Evolutionary conservation across 2,329 filamentous ascomycete species (phyloP).

Genomic region (Aspergillus unguis): DNA sequence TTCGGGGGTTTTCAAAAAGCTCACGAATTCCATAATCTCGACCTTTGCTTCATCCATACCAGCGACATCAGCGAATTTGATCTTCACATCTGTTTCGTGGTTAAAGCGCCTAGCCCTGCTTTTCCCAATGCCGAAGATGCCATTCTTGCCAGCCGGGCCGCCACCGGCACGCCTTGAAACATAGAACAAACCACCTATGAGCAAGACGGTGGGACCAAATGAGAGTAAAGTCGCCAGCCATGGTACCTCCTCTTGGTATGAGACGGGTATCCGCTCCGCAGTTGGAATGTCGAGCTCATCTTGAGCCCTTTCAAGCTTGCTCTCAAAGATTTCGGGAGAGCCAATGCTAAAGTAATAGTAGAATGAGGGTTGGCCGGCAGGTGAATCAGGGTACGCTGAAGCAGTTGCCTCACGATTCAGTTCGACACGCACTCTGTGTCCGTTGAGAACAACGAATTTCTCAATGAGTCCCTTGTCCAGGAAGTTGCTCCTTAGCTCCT

Average conservation of each 20-base stretch:
- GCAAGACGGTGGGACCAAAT: conserved; percentile 81
- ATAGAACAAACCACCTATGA: conserved; percentile 80
- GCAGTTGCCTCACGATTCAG: conserved; percentile 72
- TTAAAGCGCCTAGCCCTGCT: conserved; percentile 97
- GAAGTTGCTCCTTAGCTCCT: conserved; percentile 91
- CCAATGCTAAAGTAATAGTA: conserved; percentile 95
- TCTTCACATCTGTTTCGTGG: conserved; percentile 92
- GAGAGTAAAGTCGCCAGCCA: conserved; percentile 70
- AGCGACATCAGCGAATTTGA: conserved; percentile 94
- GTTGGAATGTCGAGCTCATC: conserved; percentile 79
- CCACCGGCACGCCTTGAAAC: conserved; percentile 71
- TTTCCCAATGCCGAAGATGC: conserved; percentile 94
- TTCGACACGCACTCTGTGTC: conserved; percentile 73
- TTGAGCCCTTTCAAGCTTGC: conserved; percentile 82
- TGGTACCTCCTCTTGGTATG: conserved; percentile 73
- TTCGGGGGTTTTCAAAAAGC: conserved; percentile 89
- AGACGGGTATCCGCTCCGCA: conserved; percentile 87
- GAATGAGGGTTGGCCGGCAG: conserved; percentile 65
- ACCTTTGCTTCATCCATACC: conserved; percentile 97
- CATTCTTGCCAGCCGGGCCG: conserved; percentile 62
- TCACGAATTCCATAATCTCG: conserved; percentile 99
- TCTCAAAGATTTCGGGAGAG: conserved; percentile 88
- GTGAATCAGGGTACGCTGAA: conserved; percentile 71
- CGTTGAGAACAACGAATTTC: conserved; percentile 78
- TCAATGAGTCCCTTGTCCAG: conserved; percentile 94